Evolutionary conservation across 768 basidiomycete genomes (phyloP).

Genomic region (Kwoniella europaea): DNA sequence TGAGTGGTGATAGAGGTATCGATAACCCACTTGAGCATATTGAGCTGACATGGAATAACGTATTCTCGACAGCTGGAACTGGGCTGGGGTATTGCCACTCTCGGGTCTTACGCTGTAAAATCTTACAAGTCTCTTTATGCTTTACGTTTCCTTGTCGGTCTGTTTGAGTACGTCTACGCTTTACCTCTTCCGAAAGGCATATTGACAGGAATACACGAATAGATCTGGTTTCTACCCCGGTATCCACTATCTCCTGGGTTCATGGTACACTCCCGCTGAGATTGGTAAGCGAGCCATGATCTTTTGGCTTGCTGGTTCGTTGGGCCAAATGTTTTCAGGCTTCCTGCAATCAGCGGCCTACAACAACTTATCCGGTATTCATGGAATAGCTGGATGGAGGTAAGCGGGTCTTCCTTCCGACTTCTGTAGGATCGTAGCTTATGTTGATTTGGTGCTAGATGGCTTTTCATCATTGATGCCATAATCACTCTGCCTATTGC

Average conservation of each 20-base stretch:
- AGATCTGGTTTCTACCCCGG: conserved; percentile 53
- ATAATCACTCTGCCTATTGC: conserved; percentile 33
- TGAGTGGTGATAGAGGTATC: conserved; percentile 3
- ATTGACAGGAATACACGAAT: background rate
- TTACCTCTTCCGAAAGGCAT: background rate
- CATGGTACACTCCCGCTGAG: conserved; percentile 52
- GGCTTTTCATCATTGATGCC: conserved; percentile 40
- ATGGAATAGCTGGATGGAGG: conserved; percentile 40
- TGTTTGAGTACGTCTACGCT: conserved; percentile 40
- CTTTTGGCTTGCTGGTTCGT: conserved; percentile 45
- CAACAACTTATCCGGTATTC: conserved; percentile 42
- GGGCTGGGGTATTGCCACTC: conserved; percentile 50
- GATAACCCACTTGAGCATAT: no score
- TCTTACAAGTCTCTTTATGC: conserved; percentile 45
- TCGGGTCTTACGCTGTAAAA: conserved; percentile 48
- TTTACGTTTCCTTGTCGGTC: conserved; percentile 52
- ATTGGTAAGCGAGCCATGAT: conserved; percentile 51
- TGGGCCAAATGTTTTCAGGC: conserved; percentile 48
- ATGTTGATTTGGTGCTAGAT: conserved; percentile 2
- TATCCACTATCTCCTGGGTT: conserved; percentile 51
- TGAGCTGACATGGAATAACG: no score
- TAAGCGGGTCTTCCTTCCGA: background rate
- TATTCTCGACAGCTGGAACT: conserved; percentile 36
- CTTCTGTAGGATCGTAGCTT: background rate
- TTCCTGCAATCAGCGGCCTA: conserved; percentile 49